These are phyloP conservation scores for Furcasterigmium sp. DNA, from an alignment of 2,329 filamentous ascomycete genomes.

Conservation along the genomic window DNA sequence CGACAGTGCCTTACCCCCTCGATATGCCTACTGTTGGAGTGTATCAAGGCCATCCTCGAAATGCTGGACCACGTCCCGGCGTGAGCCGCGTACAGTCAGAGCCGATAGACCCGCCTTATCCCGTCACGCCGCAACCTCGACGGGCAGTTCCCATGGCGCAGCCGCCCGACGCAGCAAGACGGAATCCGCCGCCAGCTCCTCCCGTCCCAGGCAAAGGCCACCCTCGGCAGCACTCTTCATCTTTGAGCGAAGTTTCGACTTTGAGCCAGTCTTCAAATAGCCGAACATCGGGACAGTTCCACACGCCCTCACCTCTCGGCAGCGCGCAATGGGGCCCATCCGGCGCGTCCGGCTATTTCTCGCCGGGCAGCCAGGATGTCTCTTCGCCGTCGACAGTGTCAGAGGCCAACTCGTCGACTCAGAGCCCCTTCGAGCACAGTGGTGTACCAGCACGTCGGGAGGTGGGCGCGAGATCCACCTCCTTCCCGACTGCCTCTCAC, in stretches of 20 bases:
- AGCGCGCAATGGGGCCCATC: conserved; percentile 6
- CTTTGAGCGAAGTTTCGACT: conserved; percentile 18
- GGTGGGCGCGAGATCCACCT: conserved; percentile 3
- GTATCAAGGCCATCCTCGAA: neutral
- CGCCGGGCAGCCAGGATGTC: neutral
- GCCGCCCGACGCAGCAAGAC: conserved; percentile 6
- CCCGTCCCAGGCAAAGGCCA: neutral
- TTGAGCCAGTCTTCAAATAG: conserved; percentile 19
- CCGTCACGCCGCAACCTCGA: neutral
- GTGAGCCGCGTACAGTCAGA: neutral
- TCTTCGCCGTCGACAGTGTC: neutral
- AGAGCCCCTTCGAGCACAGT: conserved; percentile 7
- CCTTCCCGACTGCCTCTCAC: conserved; percentile 1
- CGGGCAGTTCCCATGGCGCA: no score
- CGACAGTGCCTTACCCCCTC: neutral
- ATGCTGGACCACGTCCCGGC: neutral
- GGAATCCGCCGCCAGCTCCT: conserved; percentile 2
- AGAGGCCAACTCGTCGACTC: neutral
- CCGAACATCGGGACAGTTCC: conserved; percentile 15
- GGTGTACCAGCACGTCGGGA: neutral
- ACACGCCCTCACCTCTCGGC: conserved; percentile 24
- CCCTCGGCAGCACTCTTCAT: conserved; percentile 19
- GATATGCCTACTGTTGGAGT: no score
- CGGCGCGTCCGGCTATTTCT: conserved; percentile 15
- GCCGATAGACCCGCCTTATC: neutral